Base-by-base conservation (phyloP, 2,329 filamentous ascomycete species). In the Pestalotiopsis sp. region DNA sequence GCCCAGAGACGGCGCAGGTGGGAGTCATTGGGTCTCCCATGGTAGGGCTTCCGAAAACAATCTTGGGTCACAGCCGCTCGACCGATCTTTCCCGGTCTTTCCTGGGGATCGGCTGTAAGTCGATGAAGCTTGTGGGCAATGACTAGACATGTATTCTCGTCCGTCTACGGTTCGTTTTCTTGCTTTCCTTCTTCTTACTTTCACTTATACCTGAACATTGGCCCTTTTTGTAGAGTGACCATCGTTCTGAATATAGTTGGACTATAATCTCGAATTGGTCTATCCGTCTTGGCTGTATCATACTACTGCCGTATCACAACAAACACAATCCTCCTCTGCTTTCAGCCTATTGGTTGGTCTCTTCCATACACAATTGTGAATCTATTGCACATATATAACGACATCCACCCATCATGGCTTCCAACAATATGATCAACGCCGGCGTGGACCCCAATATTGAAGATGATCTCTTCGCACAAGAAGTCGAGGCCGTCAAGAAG, bases 401-500 rank as follows among this genome's bases (percentile, higher is more conserved):
- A 57, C 20, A 25, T 12, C 36, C 27, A 25, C 17, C 45, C 80
- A 83, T 59, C 74, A 90, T 90, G 88, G 87, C 87, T 71, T 82
- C 86, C 73, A 87, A 87, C 80, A 90, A 89, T 80, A 91, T 91
- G 89, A 77, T 85, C 68, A 87, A 85, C 78, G 78, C 83, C 73
- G 83, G 87, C 70, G 83, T 89, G 73, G 86, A 89, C 78, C 85
- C 86, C 66, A 83, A 85, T 68, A 74, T 78, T 67, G 89, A 91
- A 78, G 89, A 91, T 70, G 83, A 92, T 76, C 83, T 91, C 77
- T 97, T 92, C 83, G 86, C 90, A 77, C 87, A 92, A 74, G 96
- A 99, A 80, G 94, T 98, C 70, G 90, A 92, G 76, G 90, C 92
- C 73, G 92, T 98, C 74, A 93, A 98, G 89, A 84, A 92, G 81